Evolutionary conservation across 2,329 filamentous ascomycete genomes (phyloP).

Genomic region (Hysterium pulicare): DNA sequence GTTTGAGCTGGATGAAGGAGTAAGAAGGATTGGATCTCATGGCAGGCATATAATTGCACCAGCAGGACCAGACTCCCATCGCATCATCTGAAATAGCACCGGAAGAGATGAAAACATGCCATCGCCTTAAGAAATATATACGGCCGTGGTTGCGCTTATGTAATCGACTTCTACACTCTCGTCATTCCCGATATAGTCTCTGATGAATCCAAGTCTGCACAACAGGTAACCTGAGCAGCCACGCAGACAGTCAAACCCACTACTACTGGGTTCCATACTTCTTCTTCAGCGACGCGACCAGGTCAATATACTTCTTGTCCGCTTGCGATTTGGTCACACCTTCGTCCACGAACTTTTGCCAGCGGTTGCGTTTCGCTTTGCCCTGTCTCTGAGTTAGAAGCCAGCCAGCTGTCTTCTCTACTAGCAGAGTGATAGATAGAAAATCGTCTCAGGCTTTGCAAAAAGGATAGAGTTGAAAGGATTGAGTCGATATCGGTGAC

Average conservation of each 20-base stretch:
- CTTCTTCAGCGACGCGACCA: constrained; percentile 68
- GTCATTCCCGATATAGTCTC: not conserved
- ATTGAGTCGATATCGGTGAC: not conserved
- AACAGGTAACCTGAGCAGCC: no score
- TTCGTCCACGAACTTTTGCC: constrained; percentile 67
- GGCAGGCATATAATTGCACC: no score
- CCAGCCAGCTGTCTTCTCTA: not conserved
- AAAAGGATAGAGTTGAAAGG: constrained; percentile 3
- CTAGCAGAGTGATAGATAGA: not conserved
- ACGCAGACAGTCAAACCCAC: constrained; percentile 51
- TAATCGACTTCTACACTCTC: no score
- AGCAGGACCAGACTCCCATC: no score
- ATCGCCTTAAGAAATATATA: no score
- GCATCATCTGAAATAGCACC: no score
- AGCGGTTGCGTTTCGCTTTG: constrained; percentile 77
- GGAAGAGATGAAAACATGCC: no score
- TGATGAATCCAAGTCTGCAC: not conserved
- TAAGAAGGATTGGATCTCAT: no score
- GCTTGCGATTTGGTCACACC: constrained; percentile 62
- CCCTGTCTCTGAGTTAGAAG: constrained; percentile 46
- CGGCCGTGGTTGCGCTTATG: no score
- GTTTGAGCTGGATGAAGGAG: no score
- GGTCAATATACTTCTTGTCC: constrained; percentile 71
- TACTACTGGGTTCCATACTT: constrained; percentile 69
- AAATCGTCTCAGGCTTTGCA: not conserved